phyloP scores from a whole-genome alignment of 768 basidiomycete species.

The Podaxis pistillaris region DNA sequence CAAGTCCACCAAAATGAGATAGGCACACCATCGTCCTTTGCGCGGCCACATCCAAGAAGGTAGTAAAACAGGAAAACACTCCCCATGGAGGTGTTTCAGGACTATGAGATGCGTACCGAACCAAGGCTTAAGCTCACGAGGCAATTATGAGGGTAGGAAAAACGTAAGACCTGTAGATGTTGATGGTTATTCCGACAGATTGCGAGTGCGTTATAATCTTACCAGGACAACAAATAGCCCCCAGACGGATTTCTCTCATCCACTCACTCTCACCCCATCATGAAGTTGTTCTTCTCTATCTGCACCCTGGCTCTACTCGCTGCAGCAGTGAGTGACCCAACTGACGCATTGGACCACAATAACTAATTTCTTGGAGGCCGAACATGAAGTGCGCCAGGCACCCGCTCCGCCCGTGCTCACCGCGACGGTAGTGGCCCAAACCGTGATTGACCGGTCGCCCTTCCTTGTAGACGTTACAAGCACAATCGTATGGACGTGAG shows the following conservation, averaged over 20 bases:
- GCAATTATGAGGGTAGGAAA: neutral
- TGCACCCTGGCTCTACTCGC: neutral
- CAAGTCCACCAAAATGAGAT: neutral
- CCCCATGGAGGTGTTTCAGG: neutral
- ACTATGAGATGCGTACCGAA: neutral
- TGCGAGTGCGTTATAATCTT: neutral
- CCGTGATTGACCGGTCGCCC: constrained; percentile 20
- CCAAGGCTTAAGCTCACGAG: neutral
- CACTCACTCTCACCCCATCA: neutral
- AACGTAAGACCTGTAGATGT: neutral
- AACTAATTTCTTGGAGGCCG: neutral
- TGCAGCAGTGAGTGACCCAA: neutral
- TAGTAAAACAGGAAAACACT: neutral
- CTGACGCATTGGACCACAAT: neutral
- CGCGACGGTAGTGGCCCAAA: constrained; percentile 20
- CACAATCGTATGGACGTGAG: constrained; percentile 27
- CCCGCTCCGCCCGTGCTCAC: constrained; percentile 21
- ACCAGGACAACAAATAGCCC: neutral
- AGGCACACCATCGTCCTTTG: neutral
- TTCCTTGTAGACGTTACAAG: constrained; percentile 24
- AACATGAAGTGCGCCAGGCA: constrained; percentile 1
- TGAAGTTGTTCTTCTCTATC: constrained; percentile 4
- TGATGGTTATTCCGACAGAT: constrained; percentile 2
- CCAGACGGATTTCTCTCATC: neutral
- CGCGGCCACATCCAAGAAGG: neutral